Percentiles rank a stretch among this genome's conserved stretches.
phyloP scores from a whole-genome alignment of 78 protist genomes.

The Dictyostelium purpureum region DNA sequence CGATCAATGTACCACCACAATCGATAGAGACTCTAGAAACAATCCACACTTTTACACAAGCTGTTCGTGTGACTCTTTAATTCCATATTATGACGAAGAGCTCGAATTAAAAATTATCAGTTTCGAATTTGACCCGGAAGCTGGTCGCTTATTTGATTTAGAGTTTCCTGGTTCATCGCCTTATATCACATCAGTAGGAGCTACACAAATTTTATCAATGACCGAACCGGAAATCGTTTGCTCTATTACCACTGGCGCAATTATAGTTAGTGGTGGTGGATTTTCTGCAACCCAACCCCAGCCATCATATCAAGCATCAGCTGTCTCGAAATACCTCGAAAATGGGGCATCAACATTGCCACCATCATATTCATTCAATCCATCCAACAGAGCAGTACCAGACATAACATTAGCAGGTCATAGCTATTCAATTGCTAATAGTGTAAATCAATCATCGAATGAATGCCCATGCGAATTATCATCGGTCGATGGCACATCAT shows the following conservation, averaged over 20 bases:
- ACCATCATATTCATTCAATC: constrained; percentile 58
- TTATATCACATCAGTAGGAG: constrained; percentile 69
- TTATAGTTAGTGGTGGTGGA: constrained; percentile 78
- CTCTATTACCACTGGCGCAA: constrained; percentile 48
- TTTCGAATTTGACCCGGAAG: neutral
- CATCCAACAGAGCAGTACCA: constrained; percentile 61
- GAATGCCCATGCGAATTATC: constrained; percentile 43
- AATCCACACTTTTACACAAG: too few relatives aligned
- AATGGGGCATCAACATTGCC: neutral
- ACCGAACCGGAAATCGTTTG: constrained; percentile 37
- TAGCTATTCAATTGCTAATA: constrained; percentile 6
- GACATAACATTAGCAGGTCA: constrained; percentile 74
- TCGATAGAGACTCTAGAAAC: too few relatives aligned
- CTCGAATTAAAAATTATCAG: constrained; percentile 18
- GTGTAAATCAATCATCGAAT: neutral
- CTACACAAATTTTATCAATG: constrained; percentile 22
- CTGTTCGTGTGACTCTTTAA: constrained; percentile 26
- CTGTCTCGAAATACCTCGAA: constrained; percentile 32
- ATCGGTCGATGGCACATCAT: constrained; percentile 84
- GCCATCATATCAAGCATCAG: constrained; percentile 59
- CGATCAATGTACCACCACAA: too few relatives aligned
- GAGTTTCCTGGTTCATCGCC: constrained; percentile 83
- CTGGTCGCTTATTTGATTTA: constrained; percentile 66
- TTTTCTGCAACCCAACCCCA: constrained; percentile 64
- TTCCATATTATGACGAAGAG: neutral